Percentiles rank a stretch among this genome's conserved stretches.
These are phyloP conservation scores for Sporothrix sp. DNA, from an alignment of 2,329 filamentous ascomycete genomes.

Conservation along the genomic window DNA sequence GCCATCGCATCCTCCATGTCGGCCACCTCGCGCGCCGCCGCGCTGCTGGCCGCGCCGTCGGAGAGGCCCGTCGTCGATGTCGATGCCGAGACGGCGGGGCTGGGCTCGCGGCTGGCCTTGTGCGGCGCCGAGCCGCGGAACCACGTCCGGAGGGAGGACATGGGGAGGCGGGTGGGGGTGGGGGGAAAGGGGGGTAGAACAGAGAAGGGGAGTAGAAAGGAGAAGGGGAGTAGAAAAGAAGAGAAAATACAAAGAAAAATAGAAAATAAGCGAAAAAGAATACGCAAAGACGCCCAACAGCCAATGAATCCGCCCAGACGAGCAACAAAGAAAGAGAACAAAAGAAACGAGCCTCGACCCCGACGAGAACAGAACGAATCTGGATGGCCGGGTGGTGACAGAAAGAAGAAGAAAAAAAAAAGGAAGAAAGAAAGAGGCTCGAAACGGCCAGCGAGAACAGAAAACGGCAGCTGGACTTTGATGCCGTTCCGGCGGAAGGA, in stretches of 20 bases:
- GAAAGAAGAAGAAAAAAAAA: too few species aligned
- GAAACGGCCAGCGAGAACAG: too few species aligned
- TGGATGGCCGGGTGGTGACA: too few species aligned
- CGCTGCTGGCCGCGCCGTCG: conserved; percentile 16
- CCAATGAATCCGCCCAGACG: not conserved
- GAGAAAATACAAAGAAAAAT: not conserved
- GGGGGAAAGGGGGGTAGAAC: not conserved
- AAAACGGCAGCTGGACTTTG: too few species aligned
- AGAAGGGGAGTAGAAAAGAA: not conserved
- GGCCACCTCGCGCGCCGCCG: conserved; percentile 33
- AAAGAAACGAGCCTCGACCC: too few species aligned
- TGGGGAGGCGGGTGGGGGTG: conserved; percentile 12
- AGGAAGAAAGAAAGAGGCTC: not conserved
- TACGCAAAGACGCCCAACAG: not conserved
- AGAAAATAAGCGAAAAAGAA: not conserved
- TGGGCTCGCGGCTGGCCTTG: conserved; percentile 26
- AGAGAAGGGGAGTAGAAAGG: not conserved
- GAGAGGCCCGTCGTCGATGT: conserved; percentile 15
- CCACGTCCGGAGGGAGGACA: conserved; percentile 37
- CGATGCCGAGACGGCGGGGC: conserved; percentile 23
- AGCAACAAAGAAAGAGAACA: not conserved
- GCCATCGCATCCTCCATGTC: conserved; percentile 51
- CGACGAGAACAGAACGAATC: too few species aligned
- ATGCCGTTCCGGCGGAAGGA: too few species aligned
- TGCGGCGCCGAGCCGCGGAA: conserved; percentile 31